Evolutionary conservation across 2,329 filamentous ascomycete genomes (phyloP).

Genomic region (Thermomyces lanuginosus): DNA sequence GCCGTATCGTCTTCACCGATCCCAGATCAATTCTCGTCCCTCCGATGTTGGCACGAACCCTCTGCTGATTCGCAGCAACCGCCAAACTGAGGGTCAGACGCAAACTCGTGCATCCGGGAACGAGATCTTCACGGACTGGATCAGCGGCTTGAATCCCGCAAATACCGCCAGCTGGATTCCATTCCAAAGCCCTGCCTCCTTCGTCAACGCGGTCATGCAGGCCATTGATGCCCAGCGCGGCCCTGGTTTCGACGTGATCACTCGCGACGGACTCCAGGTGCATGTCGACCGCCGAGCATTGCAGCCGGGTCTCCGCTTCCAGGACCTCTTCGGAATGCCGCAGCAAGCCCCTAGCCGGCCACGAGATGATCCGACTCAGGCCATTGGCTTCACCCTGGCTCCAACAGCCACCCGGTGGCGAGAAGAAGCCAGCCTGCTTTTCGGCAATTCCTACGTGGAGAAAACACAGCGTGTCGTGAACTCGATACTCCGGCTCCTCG

Average conservation of each 20-base stretch:
- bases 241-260: slow-evolving; percentile 27
- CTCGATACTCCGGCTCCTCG: slow-evolving; percentile 54
- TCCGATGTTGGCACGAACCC: slow-evolving; percentile 77
- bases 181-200: slow-evolving; percentile 37
- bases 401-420: slow-evolving; percentile 66
- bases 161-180: slow-evolving; percentile 29
- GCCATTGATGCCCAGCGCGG: slow-evolving; percentile 33
- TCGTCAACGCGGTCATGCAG: slow-evolving; percentile 42
- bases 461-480: slow-evolving; percentile 52
- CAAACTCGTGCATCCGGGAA: slow-evolving; percentile 21
- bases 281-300: slow-evolving; percentile 37
- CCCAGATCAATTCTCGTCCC: slow-evolving; percentile 34
- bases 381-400: slow-evolving; percentile 56
- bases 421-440: slow-evolving; percentile 78
- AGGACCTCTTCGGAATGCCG: slow-evolving; percentile 26
- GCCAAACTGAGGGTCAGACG: slow-evolving; percentile 15
- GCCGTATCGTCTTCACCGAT: slow-evolving; percentile 30
- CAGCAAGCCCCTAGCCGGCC: slow-evolving; percentile 18
- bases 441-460: slow-evolving; percentile 51
- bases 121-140: slow-evolving; percentile 36
- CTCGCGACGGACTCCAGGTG: slow-evolving; percentile 36
- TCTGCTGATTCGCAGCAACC: slow-evolving; percentile 51
- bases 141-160: slow-evolving; percentile 34
- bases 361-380: slow-evolving; percentile 43
- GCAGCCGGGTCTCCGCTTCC: slow-evolving; percentile 36